Percentiles rank a stretch among this genome's conserved stretches.
Conservation (phyloP, 352 stramenopile species). For the Globisporangium splendens region DNA sequence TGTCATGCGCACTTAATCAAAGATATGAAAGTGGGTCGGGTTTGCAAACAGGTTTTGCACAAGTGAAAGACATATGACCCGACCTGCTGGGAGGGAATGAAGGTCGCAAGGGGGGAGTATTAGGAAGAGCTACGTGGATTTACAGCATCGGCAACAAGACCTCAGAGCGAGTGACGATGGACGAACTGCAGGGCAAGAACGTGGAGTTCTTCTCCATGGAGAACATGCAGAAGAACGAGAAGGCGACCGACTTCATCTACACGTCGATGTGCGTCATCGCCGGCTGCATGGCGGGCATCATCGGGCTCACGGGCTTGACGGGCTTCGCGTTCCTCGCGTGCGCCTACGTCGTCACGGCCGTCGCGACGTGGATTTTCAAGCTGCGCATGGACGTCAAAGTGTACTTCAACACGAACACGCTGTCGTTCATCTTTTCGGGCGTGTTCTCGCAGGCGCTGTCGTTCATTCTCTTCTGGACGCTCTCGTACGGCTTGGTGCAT, state of each 20-base stretch:
- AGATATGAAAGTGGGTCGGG: background rate
- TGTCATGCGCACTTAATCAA: background rate
- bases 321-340: constrained; percentile 72
- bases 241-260: constrained; percentile 72
- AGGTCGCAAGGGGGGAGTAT: background rate
- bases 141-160: background rate
- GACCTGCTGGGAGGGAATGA: background rate
- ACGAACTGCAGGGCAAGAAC: constrained; percentile 63
- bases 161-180: constrained; percentile 31
- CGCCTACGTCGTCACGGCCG: constrained; percentile 64
- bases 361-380: constrained; percentile 69
- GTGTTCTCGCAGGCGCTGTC: constrained; percentile 75
- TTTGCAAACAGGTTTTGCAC: background rate
- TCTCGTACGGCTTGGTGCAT: constrained; percentile 85
- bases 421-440: constrained; percentile 68
- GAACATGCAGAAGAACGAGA: constrained; percentile 82
- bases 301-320: constrained; percentile 66
- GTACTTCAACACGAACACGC: constrained; percentile 76
- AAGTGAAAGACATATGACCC: background rate
- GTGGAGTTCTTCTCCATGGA: constrained; percentile 88
- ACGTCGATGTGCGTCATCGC: constrained; percentile 83
- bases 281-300: constrained; percentile 78
- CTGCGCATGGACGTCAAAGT: constrained; percentile 67
- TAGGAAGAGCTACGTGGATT: background rate
- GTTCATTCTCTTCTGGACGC: constrained; percentile 89